Conservation (phyloP, 257 asterid species). For the Solanum peruvianum region DNA sequence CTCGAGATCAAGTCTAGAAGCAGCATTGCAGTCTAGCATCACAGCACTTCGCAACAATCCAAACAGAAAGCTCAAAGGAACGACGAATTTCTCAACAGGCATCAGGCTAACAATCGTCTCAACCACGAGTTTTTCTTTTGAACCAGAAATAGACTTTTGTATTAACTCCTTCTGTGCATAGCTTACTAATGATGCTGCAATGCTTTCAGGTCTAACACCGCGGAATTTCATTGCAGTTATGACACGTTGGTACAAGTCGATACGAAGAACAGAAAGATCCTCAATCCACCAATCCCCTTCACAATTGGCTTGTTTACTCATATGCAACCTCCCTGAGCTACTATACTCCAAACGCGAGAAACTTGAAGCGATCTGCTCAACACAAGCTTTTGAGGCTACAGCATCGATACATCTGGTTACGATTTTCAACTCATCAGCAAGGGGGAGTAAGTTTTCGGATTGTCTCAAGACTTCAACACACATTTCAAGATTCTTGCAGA, state of each 20-base stretch:
- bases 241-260: slow-evolving; percentile 63
- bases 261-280: slow-evolving; percentile 65
- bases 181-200: slow-evolving; percentile 78
- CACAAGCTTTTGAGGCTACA: slow-evolving; percentile 91
- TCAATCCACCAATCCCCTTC: slow-evolving; percentile 98
- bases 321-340: slow-evolving; percentile 87
- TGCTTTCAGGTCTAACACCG: slow-evolving; percentile 90
- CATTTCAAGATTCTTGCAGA: slow-evolving; percentile 75
- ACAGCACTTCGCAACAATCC: slow-evolving; percentile 72
- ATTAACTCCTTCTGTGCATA: slow-evolving; percentile 71
- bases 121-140: slow-evolving; percentile 53
- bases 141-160: slow-evolving; percentile 38
- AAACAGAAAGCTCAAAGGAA: slow-evolving; percentile 67
- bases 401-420: slow-evolving; percentile 64
- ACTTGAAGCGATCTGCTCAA: slow-evolving; percentile 92
- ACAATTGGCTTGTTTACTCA: slow-evolving; percentile 61
- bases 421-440: slow-evolving; percentile 69
- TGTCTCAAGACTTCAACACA: slow-evolving; percentile 74
- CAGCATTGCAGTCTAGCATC: slow-evolving; percentile 59
- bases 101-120: slow-evolving; percentile 78
- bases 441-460: slow-evolving; percentile 74
- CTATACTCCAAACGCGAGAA: slow-evolving; percentile 85
- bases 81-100: slow-evolving; percentile 73
- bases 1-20: slow-evolving; percentile 75
- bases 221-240: slow-evolving; percentile 78